Base-by-base conservation (phyloP, 257 asterid genomes). In the Rehmannia glutinosa region DNA sequence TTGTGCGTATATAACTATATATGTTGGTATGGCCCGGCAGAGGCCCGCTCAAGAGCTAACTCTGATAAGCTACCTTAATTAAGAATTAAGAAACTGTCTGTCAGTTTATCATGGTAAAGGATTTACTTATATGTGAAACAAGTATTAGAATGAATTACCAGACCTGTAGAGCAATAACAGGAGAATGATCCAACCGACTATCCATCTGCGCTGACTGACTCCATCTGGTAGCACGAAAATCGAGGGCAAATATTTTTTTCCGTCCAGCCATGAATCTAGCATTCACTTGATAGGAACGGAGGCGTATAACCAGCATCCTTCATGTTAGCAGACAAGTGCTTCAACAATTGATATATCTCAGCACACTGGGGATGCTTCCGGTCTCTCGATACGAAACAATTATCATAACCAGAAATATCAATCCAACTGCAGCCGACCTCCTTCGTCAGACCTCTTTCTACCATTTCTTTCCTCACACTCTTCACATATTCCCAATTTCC, bases 401-500 rank as follows among this genome's bases (percentile, higher is more conserved):
- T 71, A 6, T 80, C 51, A 52, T 58, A 45, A 38, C 98, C 95
- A 13, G 71, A 74, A 24, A 89, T 60, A 65, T 84, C 80, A 66
- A 92, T 87, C 97, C 98, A 92, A 75, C 97, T 92, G 81, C 95
- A 86, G 24, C 95, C 96, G 12, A 84, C 84, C 77, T 92, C 98
- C 79, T 90, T 90, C 27, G 39, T 58, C 75, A 87, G 8, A 42
- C 97, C 88, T 74, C 72, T 87, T 63, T 80, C 83, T 49, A 52
- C 59, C 91, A 92, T 84, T 46, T 78, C 86, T 73, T 64, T 81
- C 81, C 97, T 87, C 69, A 83, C 79, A 11, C 36, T 72, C 80
- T 76, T 82, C 38, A 79, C 97, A 72, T 64, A 13, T 38, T 86
- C 82, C 97, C 97, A 92, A 71, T 90, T 81, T 50, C 91, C 91